Conservation (phyloP, 2,329 filamentous ascomycete species). For the Diaporthe sp. region DNA sequence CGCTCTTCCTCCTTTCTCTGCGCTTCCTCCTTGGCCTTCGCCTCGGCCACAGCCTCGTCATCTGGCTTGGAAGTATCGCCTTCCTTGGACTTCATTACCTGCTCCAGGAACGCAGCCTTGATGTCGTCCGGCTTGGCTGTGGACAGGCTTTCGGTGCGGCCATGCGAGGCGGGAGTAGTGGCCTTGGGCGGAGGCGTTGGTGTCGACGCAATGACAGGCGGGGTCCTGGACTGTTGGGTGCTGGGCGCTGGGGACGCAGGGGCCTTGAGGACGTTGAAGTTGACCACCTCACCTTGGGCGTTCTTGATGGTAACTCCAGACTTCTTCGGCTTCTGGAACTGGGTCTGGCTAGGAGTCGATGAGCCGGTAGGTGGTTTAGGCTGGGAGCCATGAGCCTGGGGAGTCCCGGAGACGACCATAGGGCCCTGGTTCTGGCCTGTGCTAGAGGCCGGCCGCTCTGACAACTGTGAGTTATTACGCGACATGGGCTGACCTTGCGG, state of each 20-base stretch:
- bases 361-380: conserved; percentile 60
- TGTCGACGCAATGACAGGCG: conserved; percentile 80
- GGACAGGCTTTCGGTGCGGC: conserved; percentile 78
- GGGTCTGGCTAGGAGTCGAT: conserved; percentile 62
- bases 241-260: conserved; percentile 70
- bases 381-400: conserved; percentile 75
- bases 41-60: conserved; percentile 47
- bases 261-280: conserved; percentile 69
- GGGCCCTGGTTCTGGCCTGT: conserved; percentile 74
- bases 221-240: conserved; percentile 72
- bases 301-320: conserved; percentile 89
- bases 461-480: conserved; percentile 84
- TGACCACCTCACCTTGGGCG: conserved; percentile 81
- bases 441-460: conserved; percentile 76
- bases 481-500: conserved; percentile 80
- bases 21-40: conserved; percentile 45
- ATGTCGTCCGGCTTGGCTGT: conserved; percentile 84
- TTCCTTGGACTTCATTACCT: conserved; percentile 76
- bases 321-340: conserved; percentile 70
- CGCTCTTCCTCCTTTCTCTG: conserved; percentile 47
- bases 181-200: conserved; percentile 86
- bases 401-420: conserved; percentile 71
- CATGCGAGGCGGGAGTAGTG: conserved; percentile 73
- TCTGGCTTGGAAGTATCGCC: conserved; percentile 58
- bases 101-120: conserved; percentile 84